Evolutionary conservation across 441 rosid species (phyloP).

Genomic region (Jatropha podagrica): DNA sequence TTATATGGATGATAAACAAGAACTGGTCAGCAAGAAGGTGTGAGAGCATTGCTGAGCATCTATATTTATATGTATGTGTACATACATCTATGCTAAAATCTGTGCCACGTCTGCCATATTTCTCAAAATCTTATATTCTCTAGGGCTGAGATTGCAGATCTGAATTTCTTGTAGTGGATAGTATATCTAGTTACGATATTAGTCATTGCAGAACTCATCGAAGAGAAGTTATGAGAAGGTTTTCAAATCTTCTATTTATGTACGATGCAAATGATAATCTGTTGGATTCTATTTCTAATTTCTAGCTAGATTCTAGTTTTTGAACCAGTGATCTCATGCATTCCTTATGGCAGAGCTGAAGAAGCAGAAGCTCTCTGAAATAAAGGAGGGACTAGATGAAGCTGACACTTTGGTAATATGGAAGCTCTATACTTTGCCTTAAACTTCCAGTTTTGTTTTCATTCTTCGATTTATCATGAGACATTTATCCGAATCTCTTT

Average conservation of each 20-base stretch:
- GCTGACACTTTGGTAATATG: conserved; percentile 71
- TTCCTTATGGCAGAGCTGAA: conserved; percentile 51
- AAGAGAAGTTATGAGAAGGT: neutral
- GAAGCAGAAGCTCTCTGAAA: conserved; percentile 76
- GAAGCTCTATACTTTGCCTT: neutral
- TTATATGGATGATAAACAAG: neutral
- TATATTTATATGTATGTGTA: neutral
- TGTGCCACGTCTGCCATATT: neutral
- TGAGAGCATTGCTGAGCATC: neutral
- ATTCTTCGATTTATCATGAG: neutral
- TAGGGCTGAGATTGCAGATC: neutral
- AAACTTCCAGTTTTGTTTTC: neutral
- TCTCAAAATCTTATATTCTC: neutral
- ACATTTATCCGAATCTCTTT: conserved; percentile 7
- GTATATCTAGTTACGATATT: neutral
- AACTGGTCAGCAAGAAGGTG: neutral
- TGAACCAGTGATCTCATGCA: neutral
- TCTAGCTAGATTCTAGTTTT: neutral
- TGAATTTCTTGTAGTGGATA: neutral
- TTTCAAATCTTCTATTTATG: neutral
- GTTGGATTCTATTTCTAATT: neutral
- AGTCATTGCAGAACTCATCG: neutral
- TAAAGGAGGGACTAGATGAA: conserved; percentile 55
- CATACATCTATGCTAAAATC: neutral
- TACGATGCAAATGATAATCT: too few relatives aligned